phyloP scores from a whole-genome alignment of 1,284 basidiomycete species.

The Amylostereum areolatum region DNA sequence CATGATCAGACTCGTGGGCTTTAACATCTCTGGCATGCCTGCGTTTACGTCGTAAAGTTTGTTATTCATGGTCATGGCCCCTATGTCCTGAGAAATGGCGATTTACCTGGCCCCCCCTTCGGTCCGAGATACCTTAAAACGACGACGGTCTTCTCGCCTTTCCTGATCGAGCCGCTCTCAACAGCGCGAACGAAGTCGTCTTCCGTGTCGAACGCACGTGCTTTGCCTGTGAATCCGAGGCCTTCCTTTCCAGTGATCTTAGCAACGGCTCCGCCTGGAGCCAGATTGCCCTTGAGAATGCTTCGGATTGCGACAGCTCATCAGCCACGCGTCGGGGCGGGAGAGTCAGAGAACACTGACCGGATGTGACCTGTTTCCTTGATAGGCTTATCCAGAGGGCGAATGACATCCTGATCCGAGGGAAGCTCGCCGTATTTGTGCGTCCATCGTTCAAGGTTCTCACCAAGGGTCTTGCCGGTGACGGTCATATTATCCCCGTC shows the following conservation, averaged over 20 bases:
- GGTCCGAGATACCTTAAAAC: constrained; percentile 87
- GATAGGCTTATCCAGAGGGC: constrained; percentile 81
- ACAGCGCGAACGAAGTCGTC: constrained; percentile 79
- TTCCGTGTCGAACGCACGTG: constrained; percentile 80
- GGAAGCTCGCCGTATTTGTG: constrained; percentile 73
- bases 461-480: constrained; percentile 81
- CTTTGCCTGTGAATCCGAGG: constrained; percentile 76
- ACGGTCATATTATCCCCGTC: constrained; percentile 86
- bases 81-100: background rate
- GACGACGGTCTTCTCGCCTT: constrained; percentile 87
- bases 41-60: constrained; percentile 2
- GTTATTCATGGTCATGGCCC: no score
- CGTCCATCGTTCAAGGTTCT: constrained; percentile 84
- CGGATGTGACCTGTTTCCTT: constrained; percentile 85
- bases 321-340: background rate
- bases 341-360: constrained; percentile 32
- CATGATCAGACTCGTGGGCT: constrained; percentile 87
- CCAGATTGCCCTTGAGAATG: constrained; percentile 82
- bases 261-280: constrained; percentile 88
- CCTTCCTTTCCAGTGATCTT: constrained; percentile 96
- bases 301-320: constrained; percentile 28
- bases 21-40: constrained; percentile 96
- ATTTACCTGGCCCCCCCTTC: constrained; percentile 79
- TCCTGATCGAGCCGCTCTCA: constrained; percentile 73
- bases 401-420: constrained; percentile 74